Conservation (phyloP, 805 yeast species). For the Cyberlindnera xishuangbannaensis region DNA sequence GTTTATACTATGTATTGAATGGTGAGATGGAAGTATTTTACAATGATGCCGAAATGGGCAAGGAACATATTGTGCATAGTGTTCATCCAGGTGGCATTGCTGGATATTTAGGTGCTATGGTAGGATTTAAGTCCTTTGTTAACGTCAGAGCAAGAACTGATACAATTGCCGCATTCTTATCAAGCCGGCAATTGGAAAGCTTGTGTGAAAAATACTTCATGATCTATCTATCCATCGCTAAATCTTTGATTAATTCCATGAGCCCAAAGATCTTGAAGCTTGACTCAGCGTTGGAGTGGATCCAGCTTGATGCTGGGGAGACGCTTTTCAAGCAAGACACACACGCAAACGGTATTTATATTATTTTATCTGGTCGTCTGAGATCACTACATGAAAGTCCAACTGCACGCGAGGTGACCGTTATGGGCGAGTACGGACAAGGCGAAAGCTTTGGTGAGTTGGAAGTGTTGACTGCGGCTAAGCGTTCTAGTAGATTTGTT, state of each 20-base stretch:
- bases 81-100: conserved; percentile 77
- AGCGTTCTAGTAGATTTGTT: conserved; percentile 61
- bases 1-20: conserved; percentile 73
- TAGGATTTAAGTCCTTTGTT: conserved; percentile 76
- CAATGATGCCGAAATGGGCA: conserved; percentile 27
- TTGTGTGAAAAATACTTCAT: conserved; percentile 72
- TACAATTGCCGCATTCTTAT: conserved; percentile 64
- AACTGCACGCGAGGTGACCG: conserved; percentile 24
- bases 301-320: conserved; percentile 83
- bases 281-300: conserved; percentile 94
- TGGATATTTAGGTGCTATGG: conserved; percentile 76
- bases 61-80: conserved; percentile 44
- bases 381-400: conserved; percentile 40
- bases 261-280: conserved; percentile 64
- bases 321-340: conserved; percentile 77
- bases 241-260: conserved; percentile 58
- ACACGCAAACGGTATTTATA: conserved; percentile 83
- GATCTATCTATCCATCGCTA: conserved; percentile 73
- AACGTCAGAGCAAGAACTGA: conserved; percentile 57
- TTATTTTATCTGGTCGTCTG: conserved; percentile 83
- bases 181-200: conserved; percentile 55
- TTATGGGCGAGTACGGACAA: conserved; percentile 80
- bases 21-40: conserved; percentile 67
- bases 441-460: conserved; percentile 95
- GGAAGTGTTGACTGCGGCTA: conserved; percentile 80